Percentiles rank a stretch among this genome's conserved stretches.
Conservation (phyloP, 768 basidiomycete species). For the Phanerochaete sordida region DNA sequence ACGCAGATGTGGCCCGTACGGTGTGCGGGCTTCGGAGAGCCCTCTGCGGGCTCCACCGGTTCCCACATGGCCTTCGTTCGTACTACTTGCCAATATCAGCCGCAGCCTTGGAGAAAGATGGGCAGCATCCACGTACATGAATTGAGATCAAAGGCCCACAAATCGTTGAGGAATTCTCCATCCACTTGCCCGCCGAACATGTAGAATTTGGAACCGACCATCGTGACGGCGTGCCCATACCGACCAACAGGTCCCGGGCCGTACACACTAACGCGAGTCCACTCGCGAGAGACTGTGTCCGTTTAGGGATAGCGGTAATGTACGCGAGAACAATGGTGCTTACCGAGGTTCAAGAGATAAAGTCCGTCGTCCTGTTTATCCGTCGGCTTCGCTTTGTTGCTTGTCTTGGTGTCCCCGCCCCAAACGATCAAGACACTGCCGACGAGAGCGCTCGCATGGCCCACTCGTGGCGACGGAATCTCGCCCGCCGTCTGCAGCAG, state of each 20-base stretch:
- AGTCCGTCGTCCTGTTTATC: conserved; percentile 90
- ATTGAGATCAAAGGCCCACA: conserved; percentile 96
- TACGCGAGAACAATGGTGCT: conserved; percentile 26
- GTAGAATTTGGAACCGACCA: conserved; percentile 89
- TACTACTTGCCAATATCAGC: conserved; percentile 43
- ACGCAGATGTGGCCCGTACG: conserved; percentile 93
- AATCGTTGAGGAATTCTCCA: conserved; percentile 89
- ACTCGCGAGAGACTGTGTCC: conserved; percentile 80
- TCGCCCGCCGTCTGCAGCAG: conserved; percentile 88
- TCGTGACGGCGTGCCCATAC: conserved; percentile 94
- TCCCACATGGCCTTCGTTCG: conserved; percentile 87
- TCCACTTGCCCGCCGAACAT: conserved; percentile 97
- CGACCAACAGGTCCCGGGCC: conserved; percentile 81
- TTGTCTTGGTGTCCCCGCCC: conserved; percentile 96
- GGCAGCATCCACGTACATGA: conserved; percentile 56
- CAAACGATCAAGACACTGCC: conserved; percentile 95
- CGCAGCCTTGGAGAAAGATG: background rate
- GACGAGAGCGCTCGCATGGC: conserved; percentile 93
- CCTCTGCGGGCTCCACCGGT: conserved; percentile 54
- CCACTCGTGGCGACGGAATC: conserved; percentile 86
- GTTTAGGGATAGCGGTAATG: background rate
- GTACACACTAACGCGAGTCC: conserved; percentile 82
- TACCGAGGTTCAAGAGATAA: conserved; percentile 92
- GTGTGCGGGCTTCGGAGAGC: conserved; percentile 64
- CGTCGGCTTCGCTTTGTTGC: conserved; percentile 50